Base-by-base conservation (phyloP, 768 basidiomycete species). In the Rhizopogon vesiculosus region DNA sequence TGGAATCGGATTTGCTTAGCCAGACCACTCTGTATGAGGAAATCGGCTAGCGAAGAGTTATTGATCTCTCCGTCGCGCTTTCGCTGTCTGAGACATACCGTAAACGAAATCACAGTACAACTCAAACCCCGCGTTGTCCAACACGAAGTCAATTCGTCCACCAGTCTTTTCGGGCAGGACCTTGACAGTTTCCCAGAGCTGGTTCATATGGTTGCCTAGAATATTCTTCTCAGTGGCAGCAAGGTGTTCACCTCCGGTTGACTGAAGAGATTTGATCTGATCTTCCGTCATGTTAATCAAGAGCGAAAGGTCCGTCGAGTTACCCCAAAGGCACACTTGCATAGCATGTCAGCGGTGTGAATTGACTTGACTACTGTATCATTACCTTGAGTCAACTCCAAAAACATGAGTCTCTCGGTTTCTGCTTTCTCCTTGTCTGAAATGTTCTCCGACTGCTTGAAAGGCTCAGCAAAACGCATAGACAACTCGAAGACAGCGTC, bases 201-300 rank as follows among this genome's bases (percentile, higher is more conserved):
- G 70, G 42, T 72, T 66, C 58, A 91, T 75, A 65, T 93, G 78
- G 71, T 97, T 96, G 38, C 93, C 94, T 31, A 97, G 78, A 60
- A 97, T 97, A 62, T 97, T 97, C 75, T 95, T 94, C 73, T 96
- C 93, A 1, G 95, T 94, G 1, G 93, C 91, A 3, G 94, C 94
- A 44, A 98, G 85, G 58, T 92, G 85, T 45, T 93, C 95, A n/a
- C 93, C 93, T 10, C 94, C 95, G 16, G 94, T 96, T 13, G 93
- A 94, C 67, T 98, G 95, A n/a, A 97, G 79, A 45, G 87, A 83
- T 69, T 93, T 94, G 74, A 98, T 97, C 69, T 97, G 94, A 31
- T 97, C 94, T 72, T 98, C 95, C 7, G 90, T 90, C 94, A 97
- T 96, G 73, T 98, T 92, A 71, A 97, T 98, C 56, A 97, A 78